Evolutionary conservation across 352 stramenopile genomes (phyloP), one percentile per base, ranked within the genome.

Genomic region (Globisporangium ultimum): DNA sequence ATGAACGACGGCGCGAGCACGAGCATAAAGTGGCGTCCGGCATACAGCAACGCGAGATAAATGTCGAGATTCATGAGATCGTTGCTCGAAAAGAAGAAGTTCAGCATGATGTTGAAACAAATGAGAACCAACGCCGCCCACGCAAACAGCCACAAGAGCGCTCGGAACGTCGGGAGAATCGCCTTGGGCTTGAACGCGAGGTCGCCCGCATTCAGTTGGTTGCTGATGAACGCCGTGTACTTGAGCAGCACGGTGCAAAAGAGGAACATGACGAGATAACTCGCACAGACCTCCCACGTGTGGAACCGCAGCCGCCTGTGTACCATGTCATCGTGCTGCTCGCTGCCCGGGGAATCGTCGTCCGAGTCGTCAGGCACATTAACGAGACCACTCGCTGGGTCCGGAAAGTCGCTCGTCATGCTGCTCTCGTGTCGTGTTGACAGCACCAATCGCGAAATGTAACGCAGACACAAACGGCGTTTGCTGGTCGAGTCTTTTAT

Each of bases 161-260:
- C 72, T n/a, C 86, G 74, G 51, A 74, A 89, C 10, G 77, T 70
- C 20, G 79, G 79, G 10, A 89, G 51, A 22, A 89, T 80, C 60
- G 82, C 75, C 54, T 86, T 80, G 32, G 72, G 71, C 32, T 74
- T 79, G 24, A 79, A 78, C 0, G 58, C 62, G 32, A 64, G 41
- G 41, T 81, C 72, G 36, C 78, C 78, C 17, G 64, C 64, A 24
- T 69, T 51, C 38, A 76, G 71, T 12, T 65, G 73, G 47, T 65
- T 66, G 10, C 68, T 62, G 34, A 80, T 75, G 34, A 68, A 68
- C 22, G 72, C 65, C 48, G 84, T 65, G 61, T 88, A 88, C 20
- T 63, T 52, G 45, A 86, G 60, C 41, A 88, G 67, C 13, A 47
- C 57, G n/a, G 69, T 45, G 40, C 68, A 84, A 9, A 86, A 66